Conservation (phyloP, 306 rosid genomes). For the Lagenaria siceraria region DNA sequence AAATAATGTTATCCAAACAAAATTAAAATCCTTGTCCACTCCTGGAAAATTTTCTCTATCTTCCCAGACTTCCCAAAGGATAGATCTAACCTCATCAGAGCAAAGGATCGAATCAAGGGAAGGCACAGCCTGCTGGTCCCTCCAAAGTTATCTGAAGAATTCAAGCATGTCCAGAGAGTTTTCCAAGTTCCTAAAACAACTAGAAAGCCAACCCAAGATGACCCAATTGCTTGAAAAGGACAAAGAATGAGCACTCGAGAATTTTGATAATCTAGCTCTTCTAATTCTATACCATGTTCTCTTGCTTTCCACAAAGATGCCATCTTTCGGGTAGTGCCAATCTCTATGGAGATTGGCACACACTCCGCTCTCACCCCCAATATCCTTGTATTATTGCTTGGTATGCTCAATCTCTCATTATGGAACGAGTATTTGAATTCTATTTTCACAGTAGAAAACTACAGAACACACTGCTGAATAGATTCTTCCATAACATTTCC, state of each 20-base stretch:
- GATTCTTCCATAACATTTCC: neutral
- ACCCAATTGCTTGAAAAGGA: neutral
- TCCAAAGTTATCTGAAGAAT: neutral
- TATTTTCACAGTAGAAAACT: neutral
- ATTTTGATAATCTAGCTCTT: neutral
- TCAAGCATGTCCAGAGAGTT: neutral
- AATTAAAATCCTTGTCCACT: neutral
- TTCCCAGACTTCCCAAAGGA: neutral
- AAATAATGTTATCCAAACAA: neutral
- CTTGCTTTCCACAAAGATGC: neutral
- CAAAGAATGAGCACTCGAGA: neutral
- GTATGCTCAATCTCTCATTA: neutral
- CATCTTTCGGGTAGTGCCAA: neutral
- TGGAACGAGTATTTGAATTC: neutral
- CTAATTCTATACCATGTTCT: neutral
- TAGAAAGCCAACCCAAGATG: neutral
- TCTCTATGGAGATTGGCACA: neutral
- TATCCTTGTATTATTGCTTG: neutral
- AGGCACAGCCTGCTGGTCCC: neutral
- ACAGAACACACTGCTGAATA: neutral
- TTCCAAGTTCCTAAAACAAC: neutral
- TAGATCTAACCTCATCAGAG: neutral
- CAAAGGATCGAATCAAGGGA: neutral
- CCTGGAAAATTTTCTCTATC: neutral
- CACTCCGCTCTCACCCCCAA: neutral